phyloP scores from a whole-genome alignment of 1,284 basidiomycete species.

The Trametes pubescens region DNA sequence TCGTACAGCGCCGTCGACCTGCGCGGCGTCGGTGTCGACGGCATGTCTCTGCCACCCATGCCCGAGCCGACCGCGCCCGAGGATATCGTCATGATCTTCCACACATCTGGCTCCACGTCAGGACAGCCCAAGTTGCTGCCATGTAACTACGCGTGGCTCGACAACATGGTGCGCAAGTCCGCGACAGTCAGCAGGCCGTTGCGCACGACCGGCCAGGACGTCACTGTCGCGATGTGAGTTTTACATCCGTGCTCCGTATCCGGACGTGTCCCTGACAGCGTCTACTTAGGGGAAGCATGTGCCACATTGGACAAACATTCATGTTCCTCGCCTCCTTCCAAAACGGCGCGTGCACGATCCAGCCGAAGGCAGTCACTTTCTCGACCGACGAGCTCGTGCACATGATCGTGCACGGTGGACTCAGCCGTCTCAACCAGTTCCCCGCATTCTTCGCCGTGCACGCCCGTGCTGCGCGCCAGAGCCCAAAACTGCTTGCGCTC shows the following conservation, averaged over 20 bases:
- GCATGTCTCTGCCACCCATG: constrained; percentile 36
- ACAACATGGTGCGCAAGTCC: constrained; percentile 63
- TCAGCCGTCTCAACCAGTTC: constrained; percentile 78
- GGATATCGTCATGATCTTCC: constrained; percentile 68
- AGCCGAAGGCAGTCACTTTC: constrained; percentile 69
- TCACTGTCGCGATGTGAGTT: constrained; percentile 49
- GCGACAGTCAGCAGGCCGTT: constrained; percentile 57
- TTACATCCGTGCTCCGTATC: background rate
- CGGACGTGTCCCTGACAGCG: constrained; percentile 12
- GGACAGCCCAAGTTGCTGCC: constrained; percentile 77
- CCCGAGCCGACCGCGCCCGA: constrained; percentile 35
- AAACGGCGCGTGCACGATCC: constrained; percentile 75
- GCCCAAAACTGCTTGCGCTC: constrained; percentile 65
- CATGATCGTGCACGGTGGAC: constrained; percentile 69
- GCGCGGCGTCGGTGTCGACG: constrained; percentile 43
- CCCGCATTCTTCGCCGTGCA: constrained; percentile 69
- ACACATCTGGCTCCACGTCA: constrained; percentile 78
- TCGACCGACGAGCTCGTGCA: constrained; percentile 69
- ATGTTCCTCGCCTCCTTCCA: constrained; percentile 73
- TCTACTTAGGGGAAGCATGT: constrained; percentile 40
- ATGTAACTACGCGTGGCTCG: constrained; percentile 68
- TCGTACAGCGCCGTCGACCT: constrained; percentile 51
- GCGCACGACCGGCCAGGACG: constrained; percentile 62
- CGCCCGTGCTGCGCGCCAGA: constrained; percentile 61
- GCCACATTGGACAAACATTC: constrained; percentile 43